A percentile compares a stretch with the other conserved stretches of the same genome.
phyloP scores from a whole-genome alignment of 495 filamentous ascomycete species.

The Trichoderma orchidacearum region DNA sequence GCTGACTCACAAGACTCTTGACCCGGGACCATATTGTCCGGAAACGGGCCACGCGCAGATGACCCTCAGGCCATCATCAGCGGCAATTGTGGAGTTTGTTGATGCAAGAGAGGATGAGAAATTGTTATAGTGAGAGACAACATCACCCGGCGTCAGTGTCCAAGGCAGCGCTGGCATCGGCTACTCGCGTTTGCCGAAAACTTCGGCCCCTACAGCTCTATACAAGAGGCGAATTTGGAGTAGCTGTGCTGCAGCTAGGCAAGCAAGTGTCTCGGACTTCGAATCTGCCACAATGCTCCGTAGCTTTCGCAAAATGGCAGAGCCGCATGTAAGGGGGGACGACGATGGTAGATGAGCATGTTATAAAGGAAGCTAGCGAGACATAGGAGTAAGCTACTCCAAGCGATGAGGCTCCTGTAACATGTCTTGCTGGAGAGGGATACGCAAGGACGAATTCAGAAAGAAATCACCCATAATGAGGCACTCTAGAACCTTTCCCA shows the following conservation, averaged over 20 bases:
- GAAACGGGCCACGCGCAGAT: constrained; percentile 48
- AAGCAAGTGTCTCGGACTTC: neutral
- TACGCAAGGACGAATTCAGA: too few species aligned
- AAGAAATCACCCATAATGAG: too few species aligned
- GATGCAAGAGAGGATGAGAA: neutral
- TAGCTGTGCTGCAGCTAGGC: neutral
- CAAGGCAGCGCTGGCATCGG: constrained; percentile 8
- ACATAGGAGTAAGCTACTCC: neutral
- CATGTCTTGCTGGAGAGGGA: too few species aligned
- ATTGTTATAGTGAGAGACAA: neutral
- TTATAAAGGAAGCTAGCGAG: neutral
- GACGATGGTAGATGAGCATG: neutral
- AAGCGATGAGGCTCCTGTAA: neutral
- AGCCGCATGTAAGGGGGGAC: neutral
- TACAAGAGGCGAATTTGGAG: neutral
- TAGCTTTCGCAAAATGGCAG: neutral
- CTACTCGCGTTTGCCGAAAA: neutral
- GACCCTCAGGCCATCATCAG: constrained; percentile 24
- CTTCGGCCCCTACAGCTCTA: neutral
- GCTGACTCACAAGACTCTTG: constrained; percentile 36
- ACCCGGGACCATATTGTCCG: constrained; percentile 46
- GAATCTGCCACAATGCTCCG: neutral
- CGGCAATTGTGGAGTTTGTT: constrained; percentile 11
- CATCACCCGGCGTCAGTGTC: neutral
- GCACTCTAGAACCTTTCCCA: too few species aligned